Conservation (phyloP, 345 rosid species). For the Barbarea vulgaris region DNA sequence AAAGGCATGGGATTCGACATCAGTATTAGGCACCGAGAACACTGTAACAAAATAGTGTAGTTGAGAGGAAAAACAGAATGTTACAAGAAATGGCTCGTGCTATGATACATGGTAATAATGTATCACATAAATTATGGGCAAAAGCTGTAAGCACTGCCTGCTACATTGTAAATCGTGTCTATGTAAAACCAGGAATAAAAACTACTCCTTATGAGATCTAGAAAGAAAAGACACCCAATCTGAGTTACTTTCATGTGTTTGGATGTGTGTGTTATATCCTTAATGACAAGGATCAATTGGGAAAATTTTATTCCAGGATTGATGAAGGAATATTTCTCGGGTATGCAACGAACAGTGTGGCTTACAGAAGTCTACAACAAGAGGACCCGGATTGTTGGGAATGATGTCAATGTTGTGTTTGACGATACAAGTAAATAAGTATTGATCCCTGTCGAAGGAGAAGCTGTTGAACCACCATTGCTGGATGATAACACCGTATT, state of each 20-base stretch:
- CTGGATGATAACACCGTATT: too few species aligned
- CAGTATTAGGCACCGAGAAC: too few species aligned
- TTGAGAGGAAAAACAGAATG: too few species aligned
- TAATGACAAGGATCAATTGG: neutral
- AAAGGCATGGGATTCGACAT: too few species aligned
- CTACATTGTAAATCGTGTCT: neutral
- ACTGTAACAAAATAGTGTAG: too few species aligned
- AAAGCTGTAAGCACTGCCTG: too few species aligned
- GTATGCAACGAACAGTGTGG: neutral
- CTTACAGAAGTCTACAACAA: neutral
- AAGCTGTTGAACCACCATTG: neutral
- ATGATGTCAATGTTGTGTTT: neutral
- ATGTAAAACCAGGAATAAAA: neutral
- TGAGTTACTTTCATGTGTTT: neutral
- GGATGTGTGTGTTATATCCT: neutral
- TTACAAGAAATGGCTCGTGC: too few species aligned
- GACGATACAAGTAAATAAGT: neutral
- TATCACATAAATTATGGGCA: too few species aligned
- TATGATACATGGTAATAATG: too few species aligned
- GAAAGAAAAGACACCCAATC: neutral
- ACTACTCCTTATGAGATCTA: neutral
- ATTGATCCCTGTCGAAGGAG: neutral
- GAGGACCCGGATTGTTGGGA: accelerated
- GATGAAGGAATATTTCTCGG: neutral
- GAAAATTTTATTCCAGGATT: neutral